Evolutionary conservation across 495 filamentous ascomycete genomes (phyloP), one percentile per base, ranked within the genome.

Genomic region (Aspergillus sclerotioniger): DNA sequence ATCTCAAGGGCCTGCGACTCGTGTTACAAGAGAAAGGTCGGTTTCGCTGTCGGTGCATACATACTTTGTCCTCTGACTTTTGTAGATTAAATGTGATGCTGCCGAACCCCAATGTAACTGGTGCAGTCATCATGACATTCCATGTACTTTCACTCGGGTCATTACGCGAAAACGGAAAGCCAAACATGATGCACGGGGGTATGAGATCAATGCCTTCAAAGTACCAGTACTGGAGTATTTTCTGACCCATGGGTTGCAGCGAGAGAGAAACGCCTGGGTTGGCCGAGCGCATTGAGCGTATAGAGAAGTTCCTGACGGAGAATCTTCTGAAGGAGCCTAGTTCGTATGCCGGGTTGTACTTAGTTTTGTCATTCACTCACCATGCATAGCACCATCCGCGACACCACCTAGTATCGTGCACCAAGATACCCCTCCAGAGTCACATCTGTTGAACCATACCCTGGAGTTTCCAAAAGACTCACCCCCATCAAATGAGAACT

Each of bases 81-180:
- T 51, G n/a, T 51, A 82, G 79, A 82, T 82, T 51, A 79, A 80
- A 75, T 82, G 80, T 55, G 80, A 82, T 56, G 69, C 66, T 10
- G 73, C 66, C 8, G 41, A 66, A 3, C 72, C 72, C 4, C 56
- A 71, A 50, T 82, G 80, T 68, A 77, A 82, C 63, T 82, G 80
- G 80, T 82, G 80, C 54, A 72, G 69, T 51, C 78, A 82, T 60
- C 80, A 82, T 58, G 67, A 75, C 50, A 70, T 76, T 4, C 60
- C 72, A 13, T 82, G 80, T 63, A 80, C 78, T 1, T 81, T 79
- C 57, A 68, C 74, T 46, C 67, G 78, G 25, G 64, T 70, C 1
- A 65, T 70, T 28, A 67, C 66, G 44, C 64, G 71, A 37, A 75
- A 68, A 62, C 65, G 71, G 19, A 77, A 77, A 52, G 52, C 55